phyloP scores from a whole-genome alignment of 2,329 filamentous ascomycete genomes.

The Moelleriella libera region DNA sequence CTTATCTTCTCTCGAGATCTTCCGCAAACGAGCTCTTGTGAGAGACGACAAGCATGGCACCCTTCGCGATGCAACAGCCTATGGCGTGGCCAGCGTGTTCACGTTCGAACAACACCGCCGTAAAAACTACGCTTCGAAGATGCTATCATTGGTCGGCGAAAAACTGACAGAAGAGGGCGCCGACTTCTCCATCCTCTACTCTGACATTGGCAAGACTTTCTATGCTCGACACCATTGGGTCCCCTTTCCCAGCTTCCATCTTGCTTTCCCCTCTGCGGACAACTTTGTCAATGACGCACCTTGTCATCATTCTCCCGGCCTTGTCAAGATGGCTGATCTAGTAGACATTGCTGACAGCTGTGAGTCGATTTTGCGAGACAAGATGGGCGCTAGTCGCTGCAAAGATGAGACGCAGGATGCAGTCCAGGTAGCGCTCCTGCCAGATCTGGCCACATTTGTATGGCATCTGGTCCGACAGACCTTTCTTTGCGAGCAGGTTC shows the following conservation, averaged over 20 bases:
- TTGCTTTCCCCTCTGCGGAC: slow-evolving; percentile 35
- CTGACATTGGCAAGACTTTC: slow-evolving; percentile 73
- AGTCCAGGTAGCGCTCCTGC: slow-evolving; percentile 18
- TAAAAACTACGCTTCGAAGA: slow-evolving; percentile 62
- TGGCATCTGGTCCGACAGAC: slow-evolving; percentile 67
- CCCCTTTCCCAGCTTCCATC: slow-evolving; percentile 57
- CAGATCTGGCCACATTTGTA: slow-evolving; percentile 18
- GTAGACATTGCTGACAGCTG: slow-evolving; percentile 48
- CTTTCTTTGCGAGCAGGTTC: slow-evolving; percentile 54
- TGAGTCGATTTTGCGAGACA: slow-evolving; percentile 42
- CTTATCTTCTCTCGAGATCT: slow-evolving; percentile 49
- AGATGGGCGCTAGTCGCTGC: slow-evolving; percentile 22
- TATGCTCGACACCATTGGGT: slow-evolving; percentile 70
- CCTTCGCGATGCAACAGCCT: slow-evolving; percentile 41
- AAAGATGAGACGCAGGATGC: slow-evolving; percentile 1
- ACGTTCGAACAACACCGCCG: slow-evolving; percentile 53
- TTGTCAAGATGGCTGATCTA: slow-evolving; percentile 47
- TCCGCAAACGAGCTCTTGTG: slow-evolving; percentile 43
- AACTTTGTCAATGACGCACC: too few species aligned
- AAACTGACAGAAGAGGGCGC: slow-evolving; percentile 20
- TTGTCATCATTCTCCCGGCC: slow-evolving; percentile 2
- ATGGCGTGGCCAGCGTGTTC: slow-evolving; percentile 74
- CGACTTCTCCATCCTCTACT: slow-evolving; percentile 67
- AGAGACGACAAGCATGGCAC: slow-evolving; percentile 16
- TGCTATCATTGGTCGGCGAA: slow-evolving; percentile 52